Evolutionary conservation across 805 yeast genomes (phyloP).

Genomic region (Candida montana): DNA sequence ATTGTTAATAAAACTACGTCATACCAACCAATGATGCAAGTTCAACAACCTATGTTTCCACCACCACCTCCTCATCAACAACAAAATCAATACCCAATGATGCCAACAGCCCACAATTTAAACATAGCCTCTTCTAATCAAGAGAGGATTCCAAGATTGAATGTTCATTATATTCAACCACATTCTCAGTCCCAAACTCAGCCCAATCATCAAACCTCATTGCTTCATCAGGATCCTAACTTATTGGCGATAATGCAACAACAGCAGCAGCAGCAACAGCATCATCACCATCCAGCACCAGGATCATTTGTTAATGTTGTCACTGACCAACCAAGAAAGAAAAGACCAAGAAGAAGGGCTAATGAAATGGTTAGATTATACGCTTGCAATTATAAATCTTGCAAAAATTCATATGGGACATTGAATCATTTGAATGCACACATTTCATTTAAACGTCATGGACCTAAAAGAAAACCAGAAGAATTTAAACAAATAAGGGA

Average conservation of each 20-base stretch:
- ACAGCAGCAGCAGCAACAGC: no score
- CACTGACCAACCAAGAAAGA: constrained; percentile 22
- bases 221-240: no score
- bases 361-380: constrained; percentile 53
- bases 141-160: not conserved
- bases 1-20: not conserved
- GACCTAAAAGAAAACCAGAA: constrained; percentile 46
- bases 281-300: no score
- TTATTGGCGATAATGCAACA: no score
- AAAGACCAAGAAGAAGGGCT: constrained; percentile 48
- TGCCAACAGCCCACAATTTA: no score
- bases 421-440: constrained; percentile 56
- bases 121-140: no score
- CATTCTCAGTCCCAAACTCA: no score
- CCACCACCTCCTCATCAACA: not conserved
- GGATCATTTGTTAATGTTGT: no score
- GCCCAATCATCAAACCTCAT: no score
- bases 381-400: constrained; percentile 40
- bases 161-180: no score
- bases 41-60: not conserved
- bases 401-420: constrained; percentile 55
- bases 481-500: constrained; percentile 49
- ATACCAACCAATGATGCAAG: not conserved
- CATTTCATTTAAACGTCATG: constrained; percentile 48
- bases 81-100: not conserved